These are phyloP conservation scores for Pseudogymnoascus pannorum DNA, from an alignment of 2,329 filamentous ascomycete genomes.

Conservation along the genomic window DNA sequence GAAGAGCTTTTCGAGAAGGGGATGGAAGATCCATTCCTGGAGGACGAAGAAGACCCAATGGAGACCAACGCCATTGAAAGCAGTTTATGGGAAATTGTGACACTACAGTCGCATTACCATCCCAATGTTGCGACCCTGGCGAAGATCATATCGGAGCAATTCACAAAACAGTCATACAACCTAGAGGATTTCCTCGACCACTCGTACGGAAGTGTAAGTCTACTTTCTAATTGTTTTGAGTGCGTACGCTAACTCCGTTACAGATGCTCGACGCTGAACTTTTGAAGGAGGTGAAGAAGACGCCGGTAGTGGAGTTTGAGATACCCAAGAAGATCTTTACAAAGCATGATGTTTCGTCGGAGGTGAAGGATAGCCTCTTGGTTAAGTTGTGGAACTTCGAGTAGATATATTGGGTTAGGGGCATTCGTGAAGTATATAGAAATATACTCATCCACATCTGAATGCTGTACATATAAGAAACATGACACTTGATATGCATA, in stretches of 20 bases:
- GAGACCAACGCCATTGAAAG: slow-evolving; percentile 83
- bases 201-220: slow-evolving; percentile 71
- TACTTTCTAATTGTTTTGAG: background rate
- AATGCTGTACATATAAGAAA: background rate
- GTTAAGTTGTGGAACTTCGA: slow-evolving; percentile 56
- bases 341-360: slow-evolving; percentile 36
- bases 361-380: slow-evolving; percentile 46
- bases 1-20: slow-evolving; percentile 54
- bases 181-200: slow-evolving; percentile 97
- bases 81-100: slow-evolving; percentile 89
- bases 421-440: background rate
- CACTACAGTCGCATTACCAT: slow-evolving; percentile 87
- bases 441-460: background rate
- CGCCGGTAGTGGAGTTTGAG: slow-evolving; percentile 84
- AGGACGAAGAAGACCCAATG: slow-evolving; percentile 73
- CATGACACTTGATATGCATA: background rate
- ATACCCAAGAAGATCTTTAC: slow-evolving; percentile 53
- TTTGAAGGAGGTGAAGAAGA: slow-evolving; percentile 73
- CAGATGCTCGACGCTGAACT: slow-evolving; percentile 80
- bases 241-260: slow-evolving; percentile 27
- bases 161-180: slow-evolving; percentile 91
- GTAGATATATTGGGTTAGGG: background rate
- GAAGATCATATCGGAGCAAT: slow-evolving; percentile 91
- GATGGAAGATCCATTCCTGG: slow-evolving; percentile 66
- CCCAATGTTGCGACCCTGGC: slow-evolving; percentile 92